Conservation (phyloP, 1,284 basidiomycete genomes). For the Amylostereum areolatum region DNA sequence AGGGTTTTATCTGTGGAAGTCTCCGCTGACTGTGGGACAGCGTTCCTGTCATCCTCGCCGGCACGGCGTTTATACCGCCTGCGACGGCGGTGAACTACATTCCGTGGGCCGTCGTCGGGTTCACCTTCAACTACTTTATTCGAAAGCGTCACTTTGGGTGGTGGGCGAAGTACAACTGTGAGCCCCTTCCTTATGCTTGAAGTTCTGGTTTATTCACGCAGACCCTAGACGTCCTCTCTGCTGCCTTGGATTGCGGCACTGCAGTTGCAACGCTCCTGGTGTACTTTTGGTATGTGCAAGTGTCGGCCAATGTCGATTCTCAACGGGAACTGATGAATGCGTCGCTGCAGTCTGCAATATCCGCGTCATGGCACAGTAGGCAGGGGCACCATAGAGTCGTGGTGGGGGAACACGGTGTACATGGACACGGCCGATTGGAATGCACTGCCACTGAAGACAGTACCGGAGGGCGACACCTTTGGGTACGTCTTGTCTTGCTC, state of each 20-base stretch:
- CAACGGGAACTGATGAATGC: neutral
- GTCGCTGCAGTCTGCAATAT: conserved; percentile 30
- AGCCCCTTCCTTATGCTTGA: conserved; percentile 6
- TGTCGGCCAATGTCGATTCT: neutral
- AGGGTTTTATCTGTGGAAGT: neutral
- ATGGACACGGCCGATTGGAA: conserved; percentile 27
- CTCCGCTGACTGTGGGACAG: neutral
- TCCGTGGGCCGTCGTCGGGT: conserved; percentile 31
- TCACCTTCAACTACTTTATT: conserved; percentile 37
- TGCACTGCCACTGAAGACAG: conserved; percentile 17
- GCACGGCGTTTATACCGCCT: conserved; percentile 30
- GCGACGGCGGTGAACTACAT: conserved; percentile 39
- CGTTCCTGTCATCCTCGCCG: conserved; percentile 19
- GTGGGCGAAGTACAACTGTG: conserved; percentile 44
- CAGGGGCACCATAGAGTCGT: conserved; percentile 23
- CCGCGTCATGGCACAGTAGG: conserved; percentile 40
- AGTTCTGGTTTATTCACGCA: neutral
- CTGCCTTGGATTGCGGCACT: conserved; percentile 44
- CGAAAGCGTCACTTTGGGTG: conserved; percentile 30
- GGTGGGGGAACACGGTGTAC: conserved; percentile 40
- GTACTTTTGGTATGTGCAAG: conserved; percentile 34
- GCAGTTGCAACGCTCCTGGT: conserved; percentile 37
- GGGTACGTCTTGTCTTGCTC: conserved; percentile 18
- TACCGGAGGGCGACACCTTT: conserved; percentile 21
- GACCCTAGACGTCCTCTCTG: conserved; percentile 39